A percentile compares a stretch with the other conserved stretches of the same genome.
phyloP scores from a whole-genome alignment of 306 rosid genomes.

The Morella rubra region DNA sequence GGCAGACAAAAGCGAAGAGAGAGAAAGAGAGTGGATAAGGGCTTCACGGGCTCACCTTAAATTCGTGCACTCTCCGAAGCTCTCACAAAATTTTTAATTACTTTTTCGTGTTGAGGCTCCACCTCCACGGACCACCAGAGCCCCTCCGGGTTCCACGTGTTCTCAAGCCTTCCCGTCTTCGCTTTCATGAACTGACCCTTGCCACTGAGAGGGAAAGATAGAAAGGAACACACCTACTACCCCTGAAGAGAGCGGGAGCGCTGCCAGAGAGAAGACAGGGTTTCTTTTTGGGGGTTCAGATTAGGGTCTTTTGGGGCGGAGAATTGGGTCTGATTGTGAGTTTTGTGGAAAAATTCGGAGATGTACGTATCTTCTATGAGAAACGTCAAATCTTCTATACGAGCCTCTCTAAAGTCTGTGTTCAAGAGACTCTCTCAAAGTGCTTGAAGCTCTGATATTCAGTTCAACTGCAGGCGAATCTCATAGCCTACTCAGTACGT shows the following conservation, averaged over 20 bases:
- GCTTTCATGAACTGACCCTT: slow-evolving; percentile 62
- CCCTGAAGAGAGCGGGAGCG: slow-evolving; percentile 4
- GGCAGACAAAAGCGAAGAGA: slow-evolving; percentile 6
- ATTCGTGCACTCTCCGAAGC: slow-evolving; percentile 19
- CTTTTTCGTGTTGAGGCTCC: not conserved
- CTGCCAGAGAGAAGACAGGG: slow-evolving; percentile 17
- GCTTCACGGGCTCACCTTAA: slow-evolving; percentile 6
- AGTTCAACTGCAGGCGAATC: no score
- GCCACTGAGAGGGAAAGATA: not conserved
- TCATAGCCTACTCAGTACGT: no score
- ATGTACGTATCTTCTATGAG: slow-evolving; percentile 91
- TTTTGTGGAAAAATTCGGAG: slow-evolving; percentile 13
- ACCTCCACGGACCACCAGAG: not conserved
- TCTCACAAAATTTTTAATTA: slow-evolving; percentile 2
- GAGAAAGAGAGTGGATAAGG: slow-evolving; percentile 27
- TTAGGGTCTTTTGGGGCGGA: slow-evolving; percentile 31
- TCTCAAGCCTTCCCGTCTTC: slow-evolving; percentile 47
- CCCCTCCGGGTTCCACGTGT: slow-evolving; percentile 18
- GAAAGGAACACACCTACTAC: not conserved
- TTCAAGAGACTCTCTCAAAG: slow-evolving; percentile 94
- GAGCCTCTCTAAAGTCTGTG: no score
- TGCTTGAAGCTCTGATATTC: slow-evolving; percentile 99
- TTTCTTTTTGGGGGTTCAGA: slow-evolving; percentile 1
- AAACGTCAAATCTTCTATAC: no score
- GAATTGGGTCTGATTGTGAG: not conserved